Evolutionary conservation across 2,329 filamentous ascomycete genomes (phyloP).

Genomic region (Colletotrichum godetiae): DNA sequence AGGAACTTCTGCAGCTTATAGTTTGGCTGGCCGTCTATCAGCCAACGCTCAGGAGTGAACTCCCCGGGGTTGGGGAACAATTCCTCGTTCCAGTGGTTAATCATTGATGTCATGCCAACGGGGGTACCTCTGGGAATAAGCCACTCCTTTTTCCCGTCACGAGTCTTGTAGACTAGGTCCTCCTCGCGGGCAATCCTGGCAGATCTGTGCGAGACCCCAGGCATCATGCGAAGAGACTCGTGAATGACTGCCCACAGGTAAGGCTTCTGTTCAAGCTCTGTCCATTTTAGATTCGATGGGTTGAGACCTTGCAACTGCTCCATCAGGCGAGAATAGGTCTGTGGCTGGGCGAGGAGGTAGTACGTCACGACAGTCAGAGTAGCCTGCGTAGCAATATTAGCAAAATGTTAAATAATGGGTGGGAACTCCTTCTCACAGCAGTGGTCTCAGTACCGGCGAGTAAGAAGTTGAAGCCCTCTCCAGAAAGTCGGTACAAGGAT

Average conservation of each 20-base stretch:
- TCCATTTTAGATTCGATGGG: conserved; percentile 41
- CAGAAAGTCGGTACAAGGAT: conserved; percentile 30
- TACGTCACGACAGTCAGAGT: conserved; percentile 42
- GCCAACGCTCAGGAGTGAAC: conserved; percentile 41
- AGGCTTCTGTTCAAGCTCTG: conserved; percentile 50
- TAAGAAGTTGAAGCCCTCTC: conserved; percentile 49
- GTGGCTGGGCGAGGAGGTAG: conserved; percentile 43
- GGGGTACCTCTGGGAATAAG: conserved; percentile 37
- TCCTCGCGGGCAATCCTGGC: conserved; percentile 38
- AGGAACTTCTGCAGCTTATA: conserved; percentile 35
- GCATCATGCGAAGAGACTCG: conserved; percentile 40
- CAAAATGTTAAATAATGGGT: not conserved
- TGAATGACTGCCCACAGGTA: conserved; percentile 45
- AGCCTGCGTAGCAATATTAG: conserved; percentile 30
- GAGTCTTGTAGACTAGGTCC: conserved; percentile 39
- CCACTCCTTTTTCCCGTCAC: conserved; percentile 34
- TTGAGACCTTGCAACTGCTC: conserved; percentile 41
- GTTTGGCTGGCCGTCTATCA: conserved; percentile 33
- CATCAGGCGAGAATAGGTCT: conserved; percentile 38
- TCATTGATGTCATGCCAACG: conserved; percentile 38
- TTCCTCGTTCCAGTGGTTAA: conserved; percentile 38
- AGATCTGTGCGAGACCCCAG: conserved; percentile 37
- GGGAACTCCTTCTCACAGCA: conserved; percentile 37
- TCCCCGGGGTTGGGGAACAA: conserved; percentile 34
- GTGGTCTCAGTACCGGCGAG: conserved; percentile 66